Evolutionary conservation across 2,329 filamentous ascomycete genomes (phyloP).

Genomic region (Emydomyces testavorans): DNA sequence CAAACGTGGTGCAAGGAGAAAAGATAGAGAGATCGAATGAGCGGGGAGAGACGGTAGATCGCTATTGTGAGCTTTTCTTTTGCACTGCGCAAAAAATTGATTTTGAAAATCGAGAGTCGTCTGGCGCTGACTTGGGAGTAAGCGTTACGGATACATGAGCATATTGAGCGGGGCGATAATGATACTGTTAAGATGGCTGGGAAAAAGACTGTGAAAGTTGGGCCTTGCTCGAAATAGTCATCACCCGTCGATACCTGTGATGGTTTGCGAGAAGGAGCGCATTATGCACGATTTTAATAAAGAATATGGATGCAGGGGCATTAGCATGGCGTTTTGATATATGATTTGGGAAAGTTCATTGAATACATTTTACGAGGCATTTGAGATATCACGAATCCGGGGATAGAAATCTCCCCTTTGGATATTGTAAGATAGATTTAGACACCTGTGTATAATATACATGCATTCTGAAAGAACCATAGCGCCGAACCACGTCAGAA

Average conservation of each 20-base stretch:
- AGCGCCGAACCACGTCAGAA: background rate
- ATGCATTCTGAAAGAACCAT: background rate
- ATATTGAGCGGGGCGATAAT: constrained; percentile 88
- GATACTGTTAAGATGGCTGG: constrained; percentile 65
- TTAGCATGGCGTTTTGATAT: constrained; percentile 6
- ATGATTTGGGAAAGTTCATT: background rate
- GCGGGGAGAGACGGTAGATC: constrained; percentile 24
- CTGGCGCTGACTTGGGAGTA: constrained; percentile 30
- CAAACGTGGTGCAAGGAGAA: constrained; percentile 81
- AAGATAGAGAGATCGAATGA: constrained; percentile 33
- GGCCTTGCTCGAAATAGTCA: constrained; percentile 29
- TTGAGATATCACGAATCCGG: background rate
- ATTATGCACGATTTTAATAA: background rate
- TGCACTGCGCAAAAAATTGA: too few relatives aligned
- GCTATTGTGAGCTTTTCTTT: constrained; percentile 26
- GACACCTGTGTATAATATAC: constrained; percentile 9
- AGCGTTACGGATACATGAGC: constrained; percentile 77
- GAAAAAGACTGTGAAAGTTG: constrained; percentile 30
- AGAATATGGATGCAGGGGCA: background rate
- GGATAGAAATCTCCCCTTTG: background rate
- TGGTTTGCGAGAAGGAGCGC: background rate
- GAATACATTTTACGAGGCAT: background rate
- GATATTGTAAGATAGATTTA: background rate
- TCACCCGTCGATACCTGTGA: too few relatives aligned
- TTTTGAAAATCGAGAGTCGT: too few relatives aligned